Base-by-base conservation (phyloP, 805 yeast genomes). In the Candida ponderosae region DNA sequence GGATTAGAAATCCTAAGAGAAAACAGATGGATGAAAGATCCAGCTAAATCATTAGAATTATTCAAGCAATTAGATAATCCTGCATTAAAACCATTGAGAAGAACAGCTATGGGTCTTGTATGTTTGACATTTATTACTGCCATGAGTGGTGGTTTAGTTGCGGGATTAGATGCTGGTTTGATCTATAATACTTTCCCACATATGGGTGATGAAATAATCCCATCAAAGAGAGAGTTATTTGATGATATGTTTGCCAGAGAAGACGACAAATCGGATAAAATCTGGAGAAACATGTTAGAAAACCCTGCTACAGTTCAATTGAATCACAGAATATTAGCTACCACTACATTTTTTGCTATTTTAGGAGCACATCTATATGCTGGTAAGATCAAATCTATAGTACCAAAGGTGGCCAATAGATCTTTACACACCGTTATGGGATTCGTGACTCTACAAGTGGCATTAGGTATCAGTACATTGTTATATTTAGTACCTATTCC, bases 71-170 rank as follows among this genome's bases (percentile, higher is more conserved):
- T 93, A 39, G 74, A 73, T 48, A 75, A 75, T 41, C 79, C 88
- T 2, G 64, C 73, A 1, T 59, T 87, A 34, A 66, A 64, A 32
- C 73, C 66, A 32, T 69, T 82, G 48, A 76, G 88, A 56, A 59
- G 67, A 30, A 50, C 71, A 26, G 72, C 85, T 2, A 41, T 62
- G 9, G 81, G 70, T 0, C 61, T 93, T 30, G 64, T 86, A 23
- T 78, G 67, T 3, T 62, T 90, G 37, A 81, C 90, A 1, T 90
- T 88, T 50, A 41, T 81, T 30, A 93, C 99, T 16, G 96, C 97
- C 15, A 83, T 93, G 94, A 76, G 95, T 10, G 99, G 98, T 43
- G 97, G 96, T 14, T 77, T 93, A 70, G 99, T 93, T 32, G 98
- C 99, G 14, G 98, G 98, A 8, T 68, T 93, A 38, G 98, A 93